Evolutionary conservation across 2,329 filamentous ascomycete species (phyloP).

Genomic region (Aureobasidium namibiae): DNA sequence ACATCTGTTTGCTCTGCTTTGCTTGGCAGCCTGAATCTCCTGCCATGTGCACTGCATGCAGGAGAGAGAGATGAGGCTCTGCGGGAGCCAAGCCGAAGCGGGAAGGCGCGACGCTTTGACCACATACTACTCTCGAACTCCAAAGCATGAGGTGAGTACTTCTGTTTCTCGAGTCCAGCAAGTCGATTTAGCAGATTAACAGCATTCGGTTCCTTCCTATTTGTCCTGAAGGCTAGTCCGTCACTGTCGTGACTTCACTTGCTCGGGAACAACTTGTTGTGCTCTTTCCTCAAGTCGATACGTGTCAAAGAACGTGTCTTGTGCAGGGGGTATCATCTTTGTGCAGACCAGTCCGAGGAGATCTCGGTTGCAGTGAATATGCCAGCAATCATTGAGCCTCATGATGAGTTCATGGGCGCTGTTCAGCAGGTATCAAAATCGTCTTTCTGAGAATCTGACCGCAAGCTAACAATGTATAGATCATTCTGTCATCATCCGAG

Average conservation of each 20-base stretch:
- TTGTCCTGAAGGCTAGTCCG: not conserved
- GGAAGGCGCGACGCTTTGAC: not conserved
- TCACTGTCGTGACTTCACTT: not conserved
- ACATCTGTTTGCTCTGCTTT: not conserved
- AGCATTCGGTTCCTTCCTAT: not conserved
- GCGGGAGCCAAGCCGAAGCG: not conserved
- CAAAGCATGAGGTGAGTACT: not conserved
- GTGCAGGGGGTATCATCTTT: not conserved
- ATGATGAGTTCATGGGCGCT: conserved; percentile 40
- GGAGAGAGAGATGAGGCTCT: no score
- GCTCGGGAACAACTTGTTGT: not conserved
- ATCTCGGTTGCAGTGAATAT: conserved; percentile 16
- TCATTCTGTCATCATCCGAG: conserved; percentile 85
- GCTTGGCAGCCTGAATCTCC: not conserved
- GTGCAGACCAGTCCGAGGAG: no score
- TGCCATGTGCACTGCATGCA: not conserved
- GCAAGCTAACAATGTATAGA: conserved; percentile 45
- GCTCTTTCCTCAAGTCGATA: not conserved
- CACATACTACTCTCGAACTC: not conserved
- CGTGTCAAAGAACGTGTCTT: conserved; percentile 1
- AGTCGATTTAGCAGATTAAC: not conserved
- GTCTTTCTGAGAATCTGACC: not conserved
- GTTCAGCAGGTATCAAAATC: conserved; percentile 38
- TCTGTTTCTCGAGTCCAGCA: not conserved
- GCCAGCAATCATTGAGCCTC: conserved; percentile 34